Evolutionary conservation across 2,329 filamentous ascomycete genomes (phyloP).

Genomic region (Teratosphaeria gauchensis): DNA sequence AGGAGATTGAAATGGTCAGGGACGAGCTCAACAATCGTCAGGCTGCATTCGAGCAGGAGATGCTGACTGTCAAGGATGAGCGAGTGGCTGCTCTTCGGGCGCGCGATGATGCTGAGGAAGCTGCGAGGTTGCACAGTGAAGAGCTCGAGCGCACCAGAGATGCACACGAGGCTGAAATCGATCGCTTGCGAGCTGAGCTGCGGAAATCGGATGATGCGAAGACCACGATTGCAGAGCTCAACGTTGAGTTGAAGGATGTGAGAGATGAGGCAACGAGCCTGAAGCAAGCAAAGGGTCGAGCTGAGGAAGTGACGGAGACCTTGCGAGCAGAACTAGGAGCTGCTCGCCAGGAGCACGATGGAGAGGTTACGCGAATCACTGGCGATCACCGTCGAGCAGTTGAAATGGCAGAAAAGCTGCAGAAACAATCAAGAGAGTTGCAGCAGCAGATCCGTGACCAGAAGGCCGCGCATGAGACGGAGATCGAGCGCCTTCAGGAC

Average conservation of each 20-base stretch:
- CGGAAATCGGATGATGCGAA: conserved; percentile 5
- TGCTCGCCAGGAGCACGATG: conserved; percentile 8
- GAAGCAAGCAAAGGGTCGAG: background rate
- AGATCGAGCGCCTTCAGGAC: conserved; percentile 10
- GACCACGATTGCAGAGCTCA: conserved; percentile 12
- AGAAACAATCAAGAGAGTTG: conserved; percentile 15
- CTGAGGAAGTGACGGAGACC: conserved; percentile 7
- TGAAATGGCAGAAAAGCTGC: conserved; percentile 11
- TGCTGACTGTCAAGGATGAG: conserved; percentile 11
- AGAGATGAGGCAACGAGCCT: conserved; percentile 10
- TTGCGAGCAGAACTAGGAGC: conserved; percentile 9
- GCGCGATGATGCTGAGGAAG: conserved; percentile 14
- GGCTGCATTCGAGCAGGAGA: conserved; percentile 7
- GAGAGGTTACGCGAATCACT: conserved; percentile 8
- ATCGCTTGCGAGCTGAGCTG: conserved; percentile 13
- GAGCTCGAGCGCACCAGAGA: conserved; percentile 16
- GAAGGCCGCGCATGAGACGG: conserved; percentile 12
- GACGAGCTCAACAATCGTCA: conserved; percentile 12
- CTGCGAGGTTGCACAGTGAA: conserved; percentile 10
- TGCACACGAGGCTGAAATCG: conserved; percentile 12
- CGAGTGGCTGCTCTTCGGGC: conserved; percentile 14
- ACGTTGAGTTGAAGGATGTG: conserved; percentile 10
- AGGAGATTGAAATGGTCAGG: conserved; percentile 12
- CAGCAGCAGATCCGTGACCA: conserved; percentile 15
- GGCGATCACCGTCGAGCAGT: conserved; percentile 14